A percentile compares a stretch with the other conserved stretches of the same genome.
phyloP scores from a whole-genome alignment of 495 filamentous ascomycete species.

The Trichoderma gamsii region DNA sequence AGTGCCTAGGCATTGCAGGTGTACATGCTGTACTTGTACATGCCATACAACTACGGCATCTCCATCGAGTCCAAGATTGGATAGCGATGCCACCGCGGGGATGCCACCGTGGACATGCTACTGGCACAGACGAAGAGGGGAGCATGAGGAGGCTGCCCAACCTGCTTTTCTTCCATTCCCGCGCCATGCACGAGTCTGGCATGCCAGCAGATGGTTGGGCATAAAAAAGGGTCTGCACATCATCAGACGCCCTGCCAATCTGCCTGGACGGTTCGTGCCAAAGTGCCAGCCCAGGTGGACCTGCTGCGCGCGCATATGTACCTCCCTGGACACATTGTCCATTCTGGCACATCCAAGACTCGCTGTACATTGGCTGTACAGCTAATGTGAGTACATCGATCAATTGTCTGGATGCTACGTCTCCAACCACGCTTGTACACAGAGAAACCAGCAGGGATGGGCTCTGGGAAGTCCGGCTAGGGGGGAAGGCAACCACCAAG shows the following conservation, averaged over 20 bases:
- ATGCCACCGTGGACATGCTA: not conserved
- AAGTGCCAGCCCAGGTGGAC: not conserved
- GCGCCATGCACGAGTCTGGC: not conserved
- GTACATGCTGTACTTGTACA: too few species aligned
- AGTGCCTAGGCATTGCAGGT: too few species aligned
- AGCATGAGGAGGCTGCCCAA: not conserved
- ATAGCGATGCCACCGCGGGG: not conserved
- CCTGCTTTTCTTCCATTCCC: not conserved
- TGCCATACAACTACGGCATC: not conserved
- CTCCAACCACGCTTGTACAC: not conserved
- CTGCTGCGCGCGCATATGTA: not conserved
- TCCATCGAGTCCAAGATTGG: too few species aligned
- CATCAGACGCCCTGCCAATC: constrained; percentile 1
- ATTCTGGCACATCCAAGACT: not conserved
- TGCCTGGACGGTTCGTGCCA: constrained; percentile 7
- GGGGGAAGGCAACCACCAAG: not conserved
- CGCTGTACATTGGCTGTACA: not conserved
- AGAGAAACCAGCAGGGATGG: not conserved
- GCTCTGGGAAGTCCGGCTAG: not conserved
- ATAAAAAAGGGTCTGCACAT: constrained; percentile 2
- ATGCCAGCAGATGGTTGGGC: constrained; percentile 8
- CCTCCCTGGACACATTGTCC: not conserved
- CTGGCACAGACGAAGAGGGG: not conserved
- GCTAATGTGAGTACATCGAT: not conserved
- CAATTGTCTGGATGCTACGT: not conserved